Base-by-base conservation (phyloP, 257 asterid genomes). In the Penstemon newberryi region DNA sequence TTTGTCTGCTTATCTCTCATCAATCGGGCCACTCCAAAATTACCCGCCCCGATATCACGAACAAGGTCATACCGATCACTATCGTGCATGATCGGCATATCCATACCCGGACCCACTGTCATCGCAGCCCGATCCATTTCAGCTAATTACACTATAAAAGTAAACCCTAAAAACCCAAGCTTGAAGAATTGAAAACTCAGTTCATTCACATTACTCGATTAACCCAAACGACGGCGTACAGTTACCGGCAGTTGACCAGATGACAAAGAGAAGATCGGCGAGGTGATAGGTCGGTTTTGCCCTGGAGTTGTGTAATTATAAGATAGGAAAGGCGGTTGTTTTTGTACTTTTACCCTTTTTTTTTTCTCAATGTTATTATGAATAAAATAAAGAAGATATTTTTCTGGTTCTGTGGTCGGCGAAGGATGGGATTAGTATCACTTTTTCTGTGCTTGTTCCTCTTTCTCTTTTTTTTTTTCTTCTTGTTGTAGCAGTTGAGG, bases 21-120 rank as follows among this genome's bases (percentile, higher is more conserved):
- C 70, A 90, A 83, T 57, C 94, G 87, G 33, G 97, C 97, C 15
- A 88, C 91, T 0, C 93, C 95, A 72, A 87, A 90, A 54, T 90
- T 89, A 67, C 96, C 96, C 64, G 95, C 77, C 67, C 96, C 96
- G 74, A 90, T 87, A 74, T 90, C 96, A 18, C 79, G 85, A 4
- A 90, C 94, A 25, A 90, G 70, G 79, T 90, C 97, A 74, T 88
- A 90, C 37, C 96, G 88, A 79, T 87, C 96, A 59, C 94, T 87
- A 51, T 87, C 94, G 85, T 90, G 96, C 96, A 90, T 88, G 88
- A 88, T 90, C 90, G 96, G 96, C 90, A 90, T 77, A 70, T 88
- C 96, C 89, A 88, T 81, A 18, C 81, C 84, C 77, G 89, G 89
- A 61, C 87, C 89, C 38, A 41, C 68, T 3, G 79, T 64, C 25